Base-by-base conservation (phyloP, 345 rosid species). In the Adansonia digitata region DNA sequence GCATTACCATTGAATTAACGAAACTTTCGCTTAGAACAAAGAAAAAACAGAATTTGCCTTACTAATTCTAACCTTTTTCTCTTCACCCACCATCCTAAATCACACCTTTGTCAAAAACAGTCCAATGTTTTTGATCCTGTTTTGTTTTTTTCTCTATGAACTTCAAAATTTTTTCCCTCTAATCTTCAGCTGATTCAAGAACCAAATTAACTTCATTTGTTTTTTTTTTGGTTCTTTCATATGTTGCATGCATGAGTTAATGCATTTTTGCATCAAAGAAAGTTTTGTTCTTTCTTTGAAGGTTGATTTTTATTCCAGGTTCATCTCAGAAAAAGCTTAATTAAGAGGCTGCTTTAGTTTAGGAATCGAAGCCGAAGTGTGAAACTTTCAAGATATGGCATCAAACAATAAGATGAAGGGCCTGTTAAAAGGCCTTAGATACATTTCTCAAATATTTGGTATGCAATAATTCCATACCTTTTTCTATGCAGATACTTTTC, bases 401-500 rank as follows among this genome's bases (percentile, higher is more conserved):
- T 80, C 91, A 61, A 89, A 85, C 89, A 77, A 78, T 76, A 91
- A 85, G 87, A 84, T 92, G 94, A 92, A 92, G 80, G 90, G 94
- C 78, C 91, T 92, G 40, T 75, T 92, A 52, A 92, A 85, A 75
- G 94, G 94, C 59, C 85, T 92, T 2, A 78, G 94, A 79, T 92
- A 88, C 82, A 91, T 91, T 60, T 88, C 94, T 80, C 89, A 90
- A 74, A 88, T 92, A 27, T 92, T 92, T 80, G 97, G 97, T 92
- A 49, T 35, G 53, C 53, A 15, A 48, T 69, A 15, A 48, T 69
- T 35, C 53, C 43, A 18, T 39, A 17, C 51, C 11, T 39, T 57
- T 13, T 0, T 0, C n/a, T n/a, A n/a, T n/a, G n/a, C n/a, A n/a
- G n/a, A n/a, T n/a, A n/a, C n/a, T n/a, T n/a, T n/a, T n/a, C n/a